Base-by-base conservation (phyloP, 495 filamentous ascomycete genomes). In the Talaromyces stipitatus region DNA sequence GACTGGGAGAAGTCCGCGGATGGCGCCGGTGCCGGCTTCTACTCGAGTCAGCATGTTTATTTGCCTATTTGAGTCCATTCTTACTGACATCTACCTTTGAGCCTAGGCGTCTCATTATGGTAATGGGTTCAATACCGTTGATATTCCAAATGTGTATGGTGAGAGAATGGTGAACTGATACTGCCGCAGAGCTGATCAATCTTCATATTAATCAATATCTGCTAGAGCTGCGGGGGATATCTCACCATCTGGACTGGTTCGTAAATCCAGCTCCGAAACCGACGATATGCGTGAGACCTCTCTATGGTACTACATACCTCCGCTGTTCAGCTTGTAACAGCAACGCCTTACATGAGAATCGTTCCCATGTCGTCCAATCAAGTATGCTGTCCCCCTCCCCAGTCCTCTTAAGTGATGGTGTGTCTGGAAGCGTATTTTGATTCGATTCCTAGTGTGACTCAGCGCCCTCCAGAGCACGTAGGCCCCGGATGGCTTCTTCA, bases 1-100 rank as follows among this genome's bases (percentile, higher is more conserved):
- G 52, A 54, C 27, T 43, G 10, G 3, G 52, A 54, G 29, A 54
- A 54, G 33, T 33, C 33, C 14, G 52, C 47, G n/a, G 20, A 28
- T 8, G 47, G 22, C 24, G 47, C 47, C 24, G 23, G 24, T 24
- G 5, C 24, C 10, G 41, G 41, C 41, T 46, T 46, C 47, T 50
- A 28, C 24, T 30, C 22, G 47, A 30, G 24, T 50, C 24, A 50
- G 47, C 14, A 24, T 28, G 12, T 14, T 50, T 16, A 12, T 18
- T 50, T 28, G 12, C 4, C 28, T 16, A 12, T 18, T 50, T 29
- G 24, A 24, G 28, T 18, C 22, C 0, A 22, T 50, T 50, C 47
- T 50, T 50, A 50, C 47, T 50, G 47, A 50, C 47, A 26, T 50
- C 22, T 16, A 11, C 47, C 47, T 29, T 50, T 26, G 22, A 28